Percentiles rank a stretch among this genome's conserved stretches.
Conservation (phyloP, 2,329 filamentous ascomycete species). For the Chaetomiaceae sp. region DNA sequence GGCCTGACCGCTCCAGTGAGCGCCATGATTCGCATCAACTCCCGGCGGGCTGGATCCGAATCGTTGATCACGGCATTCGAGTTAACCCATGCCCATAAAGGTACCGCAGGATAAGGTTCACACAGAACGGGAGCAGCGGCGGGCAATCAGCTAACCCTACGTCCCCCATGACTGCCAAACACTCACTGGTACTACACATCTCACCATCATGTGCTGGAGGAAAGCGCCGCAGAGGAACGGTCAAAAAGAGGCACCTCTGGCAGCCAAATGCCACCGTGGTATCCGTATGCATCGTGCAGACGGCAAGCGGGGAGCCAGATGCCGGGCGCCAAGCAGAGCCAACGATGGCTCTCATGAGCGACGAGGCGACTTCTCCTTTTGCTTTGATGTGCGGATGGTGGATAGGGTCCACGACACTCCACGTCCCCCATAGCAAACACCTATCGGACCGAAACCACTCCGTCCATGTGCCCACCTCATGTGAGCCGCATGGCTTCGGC, state of each 20-base stretch:
- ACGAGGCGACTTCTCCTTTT: no score
- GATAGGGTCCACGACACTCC: no score
- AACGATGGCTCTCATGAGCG: no score
- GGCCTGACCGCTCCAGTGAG: neutral
- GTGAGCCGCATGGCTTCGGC: slow-evolving; percentile 10
- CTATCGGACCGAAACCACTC: slow-evolving; percentile 16
- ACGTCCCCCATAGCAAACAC: no score
- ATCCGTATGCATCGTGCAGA: slow-evolving; percentile 2
- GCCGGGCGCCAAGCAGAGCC: slow-evolving; percentile 16
- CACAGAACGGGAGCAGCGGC: no score
- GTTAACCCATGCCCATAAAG: neutral
- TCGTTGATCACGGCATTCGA: no score
- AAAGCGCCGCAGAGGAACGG: no score
- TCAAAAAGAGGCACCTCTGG: neutral
- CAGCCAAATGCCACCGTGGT: neutral
- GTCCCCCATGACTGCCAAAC: no score
- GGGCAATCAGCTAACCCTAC: no score
- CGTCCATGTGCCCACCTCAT: neutral
- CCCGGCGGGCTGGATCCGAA: slow-evolving; percentile 12
- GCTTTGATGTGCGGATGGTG: neutral
- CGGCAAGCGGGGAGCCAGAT: slow-evolving; percentile 7
- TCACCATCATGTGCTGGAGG: no score
- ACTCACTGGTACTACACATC: no score
- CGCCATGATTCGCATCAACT: neutral
- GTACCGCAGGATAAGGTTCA: no score